Evolutionary conservation across 129 eudicot genomes (phyloP).

Genomic region (Tagetes erecta): DNA sequence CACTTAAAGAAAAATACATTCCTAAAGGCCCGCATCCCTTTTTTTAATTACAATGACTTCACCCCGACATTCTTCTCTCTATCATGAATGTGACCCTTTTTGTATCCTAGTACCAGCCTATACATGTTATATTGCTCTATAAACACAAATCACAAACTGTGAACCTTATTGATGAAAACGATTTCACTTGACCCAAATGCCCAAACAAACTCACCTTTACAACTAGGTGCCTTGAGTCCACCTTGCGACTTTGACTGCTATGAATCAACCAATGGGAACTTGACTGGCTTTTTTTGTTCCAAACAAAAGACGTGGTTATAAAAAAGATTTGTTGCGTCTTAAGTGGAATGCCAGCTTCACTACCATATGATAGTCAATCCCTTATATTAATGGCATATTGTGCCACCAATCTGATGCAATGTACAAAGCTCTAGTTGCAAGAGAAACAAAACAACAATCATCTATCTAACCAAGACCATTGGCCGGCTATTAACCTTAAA

Average conservation of each 20-base stretch:
- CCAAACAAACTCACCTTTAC: slow-evolving; percentile 4
- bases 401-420: background rate
- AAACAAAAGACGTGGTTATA: background rate
- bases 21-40: too few relatives aligned
- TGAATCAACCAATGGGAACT: background rate
- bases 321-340: background rate
- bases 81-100: background rate
- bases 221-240: background rate
- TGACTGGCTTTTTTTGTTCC: background rate
- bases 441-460: background rate
- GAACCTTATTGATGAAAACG: background rate
- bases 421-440: background rate
- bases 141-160: background rate
- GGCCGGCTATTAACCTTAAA: background rate
- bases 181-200: background rate
- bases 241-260: background rate
- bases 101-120: background rate
- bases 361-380: background rate
- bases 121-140: background rate
- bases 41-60: background rate
- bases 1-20: background rate
- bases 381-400: background rate
- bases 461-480: too few relatives aligned
- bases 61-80: background rate
- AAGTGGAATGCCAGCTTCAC: background rate